phyloP scores from a whole-genome alignment of 106 monocot species.

The Apostasia shenzhenica region DNA sequence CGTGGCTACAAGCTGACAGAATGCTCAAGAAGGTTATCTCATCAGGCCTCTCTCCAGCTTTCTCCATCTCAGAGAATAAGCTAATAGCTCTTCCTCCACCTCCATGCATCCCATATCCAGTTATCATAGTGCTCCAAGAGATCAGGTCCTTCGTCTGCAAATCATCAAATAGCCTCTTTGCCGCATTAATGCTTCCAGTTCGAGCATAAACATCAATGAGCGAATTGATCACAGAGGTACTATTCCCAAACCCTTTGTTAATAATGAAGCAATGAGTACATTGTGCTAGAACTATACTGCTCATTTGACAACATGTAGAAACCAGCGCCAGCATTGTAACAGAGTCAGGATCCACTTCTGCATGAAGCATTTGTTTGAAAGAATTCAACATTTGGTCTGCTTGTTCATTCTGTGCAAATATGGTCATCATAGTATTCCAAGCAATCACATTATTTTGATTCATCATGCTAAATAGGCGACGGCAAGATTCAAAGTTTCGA shows the following conservation, averaged over 20 bases:
- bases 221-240: slow-evolving; percentile 29
- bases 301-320: slow-evolving; percentile 41
- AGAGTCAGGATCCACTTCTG: slow-evolving; percentile 31
- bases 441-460: slow-evolving; percentile 31
- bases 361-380: slow-evolving; percentile 44
- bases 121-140: slow-evolving; percentile 69
- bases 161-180: slow-evolving; percentile 33
- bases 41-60: slow-evolving; percentile 30
- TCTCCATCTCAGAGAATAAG: slow-evolving; percentile 41
- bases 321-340: slow-evolving; percentile 45
- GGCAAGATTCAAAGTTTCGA: slow-evolving; percentile 27
- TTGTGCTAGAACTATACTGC: slow-evolving; percentile 16
- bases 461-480: slow-evolving; percentile 27
- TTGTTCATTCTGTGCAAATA: slow-evolving; percentile 21
- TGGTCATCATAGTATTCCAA: slow-evolving; percentile 64
- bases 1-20: slow-evolving; percentile 61
- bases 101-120: slow-evolving; percentile 59
- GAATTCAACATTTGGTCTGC: slow-evolving; percentile 16
- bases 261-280: slow-evolving; percentile 23
- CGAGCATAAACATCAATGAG: slow-evolving; percentile 48
- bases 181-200: slow-evolving; percentile 35
- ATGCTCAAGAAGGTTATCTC: slow-evolving; percentile 46
- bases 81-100: slow-evolving; percentile 35
- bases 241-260: slow-evolving; percentile 27
- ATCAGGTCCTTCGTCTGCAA: slow-evolving; percentile 36